These are phyloP conservation scores for Akanthomyces uredinophilus DNA, from an alignment of 2,329 filamentous ascomycete genomes.

Conservation along the genomic window DNA sequence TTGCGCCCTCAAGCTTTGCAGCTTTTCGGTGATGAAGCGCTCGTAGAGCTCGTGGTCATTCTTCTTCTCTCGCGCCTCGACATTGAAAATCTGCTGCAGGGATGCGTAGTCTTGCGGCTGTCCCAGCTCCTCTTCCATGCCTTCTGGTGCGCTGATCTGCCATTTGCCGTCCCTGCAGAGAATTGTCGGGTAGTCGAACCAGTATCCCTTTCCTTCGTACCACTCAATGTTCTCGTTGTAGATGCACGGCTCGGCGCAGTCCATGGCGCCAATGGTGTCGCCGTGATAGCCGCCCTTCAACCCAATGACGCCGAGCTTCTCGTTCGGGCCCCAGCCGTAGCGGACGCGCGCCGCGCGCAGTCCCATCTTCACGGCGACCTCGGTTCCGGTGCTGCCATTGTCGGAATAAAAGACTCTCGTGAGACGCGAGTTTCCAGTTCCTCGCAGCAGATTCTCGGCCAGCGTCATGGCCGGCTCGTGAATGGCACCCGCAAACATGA, in stretches of 20 bases:
- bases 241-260: conserved; percentile 69
- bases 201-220: conserved; percentile 73
- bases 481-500: conserved; percentile 80
- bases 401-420: conserved; percentile 75
- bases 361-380: conserved; percentile 83
- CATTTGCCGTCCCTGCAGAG: conserved; percentile 62
- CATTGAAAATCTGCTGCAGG: conserved; percentile 56
- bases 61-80: conserved; percentile 42
- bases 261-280: conserved; percentile 86
- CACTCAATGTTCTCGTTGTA: conserved; percentile 83
- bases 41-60: conserved; percentile 50
- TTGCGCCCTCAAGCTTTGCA: conserved; percentile 48
- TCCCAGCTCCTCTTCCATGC: conserved; percentile 42
- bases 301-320: conserved; percentile 63
- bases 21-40: conserved; percentile 49
- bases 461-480: conserved; percentile 71
- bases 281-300: conserved; percentile 80
- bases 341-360: conserved; percentile 61
- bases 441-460: conserved; percentile 57
- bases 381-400: conserved; percentile 76
- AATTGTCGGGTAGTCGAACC: conserved; percentile 75
- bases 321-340: conserved; percentile 58
- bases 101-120: conserved; percentile 38
- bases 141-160: conserved; percentile 53
- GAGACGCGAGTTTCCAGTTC: conserved; percentile 59